Base-by-base conservation (phyloP, 768 basidiomycete genomes). In the Udeniomyces megalosporus region DNA sequence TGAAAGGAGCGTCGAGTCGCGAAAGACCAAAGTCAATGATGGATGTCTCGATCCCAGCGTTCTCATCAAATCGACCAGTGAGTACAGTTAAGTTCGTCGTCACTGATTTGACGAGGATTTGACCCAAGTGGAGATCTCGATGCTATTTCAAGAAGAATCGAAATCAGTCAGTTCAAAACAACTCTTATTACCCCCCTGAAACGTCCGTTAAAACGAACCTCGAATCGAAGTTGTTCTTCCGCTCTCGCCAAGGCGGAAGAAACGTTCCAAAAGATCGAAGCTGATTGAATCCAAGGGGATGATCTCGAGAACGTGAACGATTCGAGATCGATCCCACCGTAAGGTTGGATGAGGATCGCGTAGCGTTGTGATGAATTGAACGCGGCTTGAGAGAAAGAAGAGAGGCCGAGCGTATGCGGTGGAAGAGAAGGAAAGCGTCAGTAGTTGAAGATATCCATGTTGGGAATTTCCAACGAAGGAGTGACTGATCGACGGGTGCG, bases 51-150 rank as follows among this genome's bases (percentile, higher is more conserved):
- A 95, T 78, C 14, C 88, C 88, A 68, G 63, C 44, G 55, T 24
- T 62, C 12, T 42, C 42, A 69, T 71, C 54, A 69, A 60, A 60
- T 64, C 72, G 62, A 69, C 68, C 63, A 71, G 71, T 66, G 68
- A 67, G 42, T 51, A 70, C 65, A 61, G 61, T 32, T 24, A 3
- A 31, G 45, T 29, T 24, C 24, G 38, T 32, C 22, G 32, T n/a
- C 42, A 57, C 68, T 42, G 12, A 61, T 20, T 83, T 83, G 52
- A 97, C 82, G 8, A 99, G 79, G 54, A 99, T 86, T 72, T 99
- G 95, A 24, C 95, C 95, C 82, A 88, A 89, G 69, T 99, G 95
- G n/a, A 99, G 81, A 73, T 99, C 95, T 34, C 95, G 89, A 74
- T 99, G 95, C 93, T 99, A n/a, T n/a, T n/a, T n/a, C n/a, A n/a